phyloP scores from a whole-genome alignment of 768 basidiomycete genomes.

The Trametes cubensis region DNA sequence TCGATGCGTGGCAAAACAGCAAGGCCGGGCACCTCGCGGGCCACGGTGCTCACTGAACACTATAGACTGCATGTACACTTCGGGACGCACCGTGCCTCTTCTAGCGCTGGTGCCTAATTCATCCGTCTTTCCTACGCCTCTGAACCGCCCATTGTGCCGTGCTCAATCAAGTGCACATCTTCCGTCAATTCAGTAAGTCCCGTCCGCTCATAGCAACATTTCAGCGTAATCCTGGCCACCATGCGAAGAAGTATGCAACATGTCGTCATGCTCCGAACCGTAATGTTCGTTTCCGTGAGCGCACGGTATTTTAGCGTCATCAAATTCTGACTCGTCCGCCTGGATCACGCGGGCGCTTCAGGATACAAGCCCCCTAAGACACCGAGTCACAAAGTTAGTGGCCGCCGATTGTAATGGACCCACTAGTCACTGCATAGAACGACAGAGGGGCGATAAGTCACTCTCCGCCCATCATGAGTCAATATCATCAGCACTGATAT shows the following conservation, averaged over 20 bases:
- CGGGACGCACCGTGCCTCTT: background rate
- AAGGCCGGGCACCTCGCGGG: slow-evolving; percentile 76
- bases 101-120: slow-evolving; percentile 10
- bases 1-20: slow-evolving; percentile 69
- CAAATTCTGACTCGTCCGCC: slow-evolving; percentile 8
- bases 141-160: background rate
- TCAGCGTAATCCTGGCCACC: background rate
- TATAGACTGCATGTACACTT: slow-evolving; percentile 8
- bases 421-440: background rate
- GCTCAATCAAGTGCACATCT: background rate
- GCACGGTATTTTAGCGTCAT: background rate
- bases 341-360: background rate
- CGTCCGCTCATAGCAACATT: background rate
- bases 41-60: slow-evolving; percentile 23
- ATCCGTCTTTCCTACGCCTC: background rate
- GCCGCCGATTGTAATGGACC: background rate
- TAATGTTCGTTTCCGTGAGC: background rate
- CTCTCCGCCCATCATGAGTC: slow-evolving; percentile 4
- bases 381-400: slow-evolving; percentile 7
- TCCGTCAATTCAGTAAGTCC: background rate
- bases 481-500: slow-evolving; percentile 3
- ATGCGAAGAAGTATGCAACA: background rate
- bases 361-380: background rate
- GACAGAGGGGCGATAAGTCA: slow-evolving; percentile 19
- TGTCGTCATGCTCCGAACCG: background rate